A percentile compares a stretch with the other conserved stretches of the same genome.
Conservation (phyloP, 768 basidiomycete species). For the Agrocybe chaxingu region DNA sequence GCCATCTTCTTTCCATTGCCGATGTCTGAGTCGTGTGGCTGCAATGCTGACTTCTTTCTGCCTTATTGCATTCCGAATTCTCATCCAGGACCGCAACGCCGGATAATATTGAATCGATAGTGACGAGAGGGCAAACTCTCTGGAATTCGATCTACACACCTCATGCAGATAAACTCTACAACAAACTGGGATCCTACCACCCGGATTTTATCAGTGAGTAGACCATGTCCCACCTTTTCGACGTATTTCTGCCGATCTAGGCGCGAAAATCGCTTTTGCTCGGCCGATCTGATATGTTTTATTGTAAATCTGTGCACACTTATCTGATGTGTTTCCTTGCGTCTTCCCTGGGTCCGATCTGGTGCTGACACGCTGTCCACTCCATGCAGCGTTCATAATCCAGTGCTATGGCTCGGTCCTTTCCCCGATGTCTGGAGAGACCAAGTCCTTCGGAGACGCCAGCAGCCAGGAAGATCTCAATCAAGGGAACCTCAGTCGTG, state of each 20-base stretch:
- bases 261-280: constrained; percentile 19
- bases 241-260: constrained; percentile 29
- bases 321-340: constrained; percentile 3
- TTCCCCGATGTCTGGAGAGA: constrained; percentile 64
- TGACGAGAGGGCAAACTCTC: constrained; percentile 64
- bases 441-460: constrained; percentile 37
- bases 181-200: constrained; percentile 84
- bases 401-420: constrained; percentile 80
- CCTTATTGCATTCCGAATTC: constrained; percentile 5
- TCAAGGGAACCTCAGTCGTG: constrained; percentile 84
- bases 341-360: background rate
- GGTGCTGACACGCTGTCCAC: constrained; percentile 5
- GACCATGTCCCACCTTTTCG: constrained; percentile 28
- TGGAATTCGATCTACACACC: constrained; percentile 90
- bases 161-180: constrained; percentile 84
- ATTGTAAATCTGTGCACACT: background rate
- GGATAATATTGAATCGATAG: constrained; percentile 66
- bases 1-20: background rate
- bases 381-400: constrained; percentile 73
- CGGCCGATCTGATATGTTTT: constrained; percentile 22
- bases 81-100: constrained; percentile 51
- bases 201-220: constrained; percentile 91
- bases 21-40: background rate
- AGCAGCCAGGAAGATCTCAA: constrained; percentile 45
- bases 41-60: constrained; percentile 17